A percentile compares a stretch with the other conserved stretches of the same genome.
Conservation (phyloP, 179 eudicot genomes). For the Beta lomatogona region DNA sequence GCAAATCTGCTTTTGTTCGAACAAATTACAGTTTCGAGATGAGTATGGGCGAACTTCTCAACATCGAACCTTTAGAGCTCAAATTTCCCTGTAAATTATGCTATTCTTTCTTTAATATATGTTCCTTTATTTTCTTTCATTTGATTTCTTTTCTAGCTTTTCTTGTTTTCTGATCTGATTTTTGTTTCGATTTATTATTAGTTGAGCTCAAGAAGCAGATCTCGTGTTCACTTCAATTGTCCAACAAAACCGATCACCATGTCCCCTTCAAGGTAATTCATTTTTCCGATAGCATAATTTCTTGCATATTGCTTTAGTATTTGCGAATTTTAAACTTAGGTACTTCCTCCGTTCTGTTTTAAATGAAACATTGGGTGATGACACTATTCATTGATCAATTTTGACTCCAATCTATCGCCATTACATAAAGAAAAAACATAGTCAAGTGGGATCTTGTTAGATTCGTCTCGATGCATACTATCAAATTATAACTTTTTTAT, state of each 20-base stretch:
- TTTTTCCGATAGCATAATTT: not conserved
- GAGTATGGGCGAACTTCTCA: constrained; percentile 78
- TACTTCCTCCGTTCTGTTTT: too few relatives aligned
- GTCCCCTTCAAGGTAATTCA: constrained; percentile 73
- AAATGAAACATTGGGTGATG: too few relatives aligned
- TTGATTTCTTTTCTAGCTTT: not conserved
- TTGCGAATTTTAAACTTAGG: constrained; percentile 4
- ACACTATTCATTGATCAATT: too few relatives aligned
- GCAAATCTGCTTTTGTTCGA: not conserved
- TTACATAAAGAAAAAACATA: too few relatives aligned
- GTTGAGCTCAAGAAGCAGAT: constrained; percentile 82
- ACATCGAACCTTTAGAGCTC: constrained; percentile 68
- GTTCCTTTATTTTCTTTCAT: not conserved
- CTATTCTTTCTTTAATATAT: not conserved
- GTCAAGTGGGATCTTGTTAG: too few relatives aligned
- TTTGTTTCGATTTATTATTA: constrained; percentile 27
- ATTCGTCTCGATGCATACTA: too few relatives aligned
- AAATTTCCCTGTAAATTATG: constrained; percentile 49
- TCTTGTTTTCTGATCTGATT: not conserved
- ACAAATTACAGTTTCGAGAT: constrained; percentile 23
- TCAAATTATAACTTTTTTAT: too few relatives aligned
- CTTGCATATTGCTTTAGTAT: not conserved
- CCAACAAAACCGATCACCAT: constrained; percentile 58
- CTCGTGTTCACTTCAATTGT: constrained; percentile 54
- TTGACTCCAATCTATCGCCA: too few relatives aligned